A percentile compares a stretch with the other conserved stretches of the same genome.
These are phyloP conservation scores for Annulohypoxylon stygium DNA, from an alignment of 495 filamentous ascomycete species.

Conservation along the genomic window DNA sequence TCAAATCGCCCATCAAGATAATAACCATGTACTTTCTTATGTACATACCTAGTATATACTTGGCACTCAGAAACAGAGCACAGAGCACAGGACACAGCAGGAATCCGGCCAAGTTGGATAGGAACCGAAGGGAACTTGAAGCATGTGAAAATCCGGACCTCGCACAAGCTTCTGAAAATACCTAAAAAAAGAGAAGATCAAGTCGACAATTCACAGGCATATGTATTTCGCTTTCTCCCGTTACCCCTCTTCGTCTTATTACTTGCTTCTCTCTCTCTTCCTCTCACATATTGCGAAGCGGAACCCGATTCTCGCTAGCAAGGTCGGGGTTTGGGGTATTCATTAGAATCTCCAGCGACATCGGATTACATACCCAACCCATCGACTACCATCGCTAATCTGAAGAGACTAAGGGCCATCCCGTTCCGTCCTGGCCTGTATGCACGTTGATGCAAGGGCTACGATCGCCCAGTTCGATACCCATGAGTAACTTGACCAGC, in stretches of 20 bases:
- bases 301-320: constrained; percentile 32
- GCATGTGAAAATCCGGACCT: constrained; percentile 41
- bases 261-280: neutral
- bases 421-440: constrained; percentile 42
- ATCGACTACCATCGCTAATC: constrained; percentile 39
- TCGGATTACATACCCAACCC: constrained; percentile 45
- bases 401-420: constrained; percentile 38
- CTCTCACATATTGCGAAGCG: constrained; percentile 9
- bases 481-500: constrained; percentile 32
- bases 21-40: too few species aligned
- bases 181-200: neutral
- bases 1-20: too few species aligned
- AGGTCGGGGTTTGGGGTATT: constrained; percentile 25
- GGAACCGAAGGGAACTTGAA: neutral
- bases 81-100: constrained; percentile 10
- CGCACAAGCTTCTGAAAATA: constrained; percentile 16
- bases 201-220: neutral
- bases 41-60: too few species aligned
- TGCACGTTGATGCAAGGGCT: constrained; percentile 47
- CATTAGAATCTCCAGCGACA: constrained; percentile 40
- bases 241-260: constrained; percentile 8
- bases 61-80: too few species aligned
- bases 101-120: neutral
- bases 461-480: constrained; percentile 30
- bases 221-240: neutral